Percentiles rank a stretch among this genome's conserved stretches.
Evolutionary conservation across 257 asterid genomes (phyloP).

Genomic region (Plantago elongata): DNA sequence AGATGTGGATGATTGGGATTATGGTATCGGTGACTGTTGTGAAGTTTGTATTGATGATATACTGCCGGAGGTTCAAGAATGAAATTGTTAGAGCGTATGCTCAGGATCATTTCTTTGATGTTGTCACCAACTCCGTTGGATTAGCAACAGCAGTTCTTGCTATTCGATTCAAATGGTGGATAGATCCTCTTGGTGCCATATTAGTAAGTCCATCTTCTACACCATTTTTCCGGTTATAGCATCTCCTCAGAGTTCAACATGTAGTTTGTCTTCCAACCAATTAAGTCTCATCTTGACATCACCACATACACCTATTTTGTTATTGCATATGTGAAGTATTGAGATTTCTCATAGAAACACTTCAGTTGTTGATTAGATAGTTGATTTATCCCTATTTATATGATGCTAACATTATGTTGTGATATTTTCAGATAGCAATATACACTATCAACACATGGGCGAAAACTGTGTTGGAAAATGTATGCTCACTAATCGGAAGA

Average conservation of each 20-base stretch:
- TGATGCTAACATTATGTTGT: neutral
- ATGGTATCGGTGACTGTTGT: constrained; percentile 82
- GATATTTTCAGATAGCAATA: constrained; percentile 56
- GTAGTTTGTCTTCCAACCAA: neutral
- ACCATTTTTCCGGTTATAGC: neutral
- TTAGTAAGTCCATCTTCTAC: constrained; percentile 42
- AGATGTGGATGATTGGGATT: constrained; percentile 89
- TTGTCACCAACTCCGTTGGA: constrained; percentile 81
- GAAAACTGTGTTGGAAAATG: constrained; percentile 77
- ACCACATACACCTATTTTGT: no score
- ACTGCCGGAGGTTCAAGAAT: constrained; percentile 76
- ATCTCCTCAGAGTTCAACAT: no score
- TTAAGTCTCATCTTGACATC: no score
- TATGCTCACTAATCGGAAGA: constrained; percentile 76
- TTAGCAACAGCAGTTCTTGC: constrained; percentile 72
- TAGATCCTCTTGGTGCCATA: constrained; percentile 89
- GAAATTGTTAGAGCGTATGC: constrained; percentile 84
- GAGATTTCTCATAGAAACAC: no score
- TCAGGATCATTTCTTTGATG: constrained; percentile 89
- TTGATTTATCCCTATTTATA: neutral
- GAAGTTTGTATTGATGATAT: constrained; percentile 70
- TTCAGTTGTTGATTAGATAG: no score
- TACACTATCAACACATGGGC: constrained; percentile 90
- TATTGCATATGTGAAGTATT: no score
- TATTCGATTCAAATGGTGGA: constrained; percentile 78